Evolutionary conservation across 2,329 filamentous ascomycete genomes (phyloP), one percentile per base, ranked within the genome.

Genomic region (Teratosphaeria zuluensis): DNA sequence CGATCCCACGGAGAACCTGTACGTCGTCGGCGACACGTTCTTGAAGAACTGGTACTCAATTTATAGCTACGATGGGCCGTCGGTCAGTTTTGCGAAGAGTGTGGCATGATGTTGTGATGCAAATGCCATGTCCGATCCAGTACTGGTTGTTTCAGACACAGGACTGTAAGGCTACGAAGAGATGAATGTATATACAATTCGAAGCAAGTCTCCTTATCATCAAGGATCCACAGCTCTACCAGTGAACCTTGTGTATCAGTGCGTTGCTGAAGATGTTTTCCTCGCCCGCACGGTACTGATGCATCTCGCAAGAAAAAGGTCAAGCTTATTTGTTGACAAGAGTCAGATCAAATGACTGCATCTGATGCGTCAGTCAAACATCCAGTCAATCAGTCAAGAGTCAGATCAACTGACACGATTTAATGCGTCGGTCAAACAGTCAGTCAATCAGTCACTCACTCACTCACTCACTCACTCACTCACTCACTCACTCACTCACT

Each of bases 231-330:
- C 24, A 28, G 24, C 24, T 28, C 2, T 28, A 28, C 24, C 4
- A 48, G 5, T 21, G 19, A 48, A n/a, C 16, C 19, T 21, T 5
- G n/a, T 48, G 42, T 21, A 5, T 21, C n/a, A 48, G 16, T 8
- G 16, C 42, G n/a, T 48, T 48, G 16, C 42, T n/a, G 19, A 48
- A 12, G 16, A 21, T 48, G 6, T 48, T 5, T 48, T 11, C 6
- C 19, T 48, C 42, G 19, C 4, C 42, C 16, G 42, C n/a, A n/a
- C 16, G 9, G 19, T 48, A 19, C 42, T n/a, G n/a, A 48, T 48
- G 42, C 42, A 21, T 48, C 42, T 48, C 42, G 42, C 69, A 82
- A 85, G 28, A 86, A n/a, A n/a, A n/a, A 28, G 2, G 24, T 4
- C 24, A 28, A 28, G 24, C 24, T 28, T 28, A 4, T 2, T 28